A percentile compares a stretch with the other conserved stretches of the same genome.
These are phyloP conservation scores for Cadophora luteo-olivacea DNA, from an alignment of 2,329 filamentous ascomycete species.

Conservation along the genomic window DNA sequence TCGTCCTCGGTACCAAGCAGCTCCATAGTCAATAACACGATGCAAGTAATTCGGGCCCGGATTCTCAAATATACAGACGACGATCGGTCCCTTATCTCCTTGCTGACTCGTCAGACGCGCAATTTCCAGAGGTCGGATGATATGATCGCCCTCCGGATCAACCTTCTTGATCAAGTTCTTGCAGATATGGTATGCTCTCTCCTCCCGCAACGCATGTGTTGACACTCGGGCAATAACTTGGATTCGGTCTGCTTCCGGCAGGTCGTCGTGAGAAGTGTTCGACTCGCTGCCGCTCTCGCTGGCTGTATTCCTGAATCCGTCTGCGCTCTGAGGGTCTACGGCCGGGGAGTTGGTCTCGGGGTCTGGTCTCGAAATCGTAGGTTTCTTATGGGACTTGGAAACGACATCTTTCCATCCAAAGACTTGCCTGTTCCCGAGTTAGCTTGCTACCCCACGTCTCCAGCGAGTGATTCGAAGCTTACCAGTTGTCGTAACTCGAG, in stretches of 20 bases:
- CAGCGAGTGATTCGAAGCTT: constrained; percentile 37
- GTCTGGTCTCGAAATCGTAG: constrained; percentile 48
- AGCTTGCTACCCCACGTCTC: not conserved
- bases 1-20: constrained; percentile 68
- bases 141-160: constrained; percentile 77
- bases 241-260: constrained; percentile 23
- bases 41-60: constrained; percentile 77
- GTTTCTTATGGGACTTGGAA: constrained; percentile 38
- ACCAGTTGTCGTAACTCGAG: constrained; percentile 89
- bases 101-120: constrained; percentile 72
- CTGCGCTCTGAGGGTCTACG: constrained; percentile 24
- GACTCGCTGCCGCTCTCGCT: constrained; percentile 41
- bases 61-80: constrained; percentile 82
- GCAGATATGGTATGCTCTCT: constrained; percentile 85
- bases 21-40: constrained; percentile 77
- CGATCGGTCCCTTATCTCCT: constrained; percentile 72
- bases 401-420: constrained; percentile 58
- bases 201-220: constrained; percentile 80
- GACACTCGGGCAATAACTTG: constrained; percentile 82
- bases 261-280: constrained; percentile 29
- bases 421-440: constrained; percentile 60
- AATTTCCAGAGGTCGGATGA: constrained; percentile 81
- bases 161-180: constrained; percentile 73
- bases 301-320: constrained; percentile 9
- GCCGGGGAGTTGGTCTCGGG: constrained; percentile 29